phyloP scores from a whole-genome alignment of 2,329 filamentous ascomycete genomes.

The Coleophoma cylindrospora region DNA sequence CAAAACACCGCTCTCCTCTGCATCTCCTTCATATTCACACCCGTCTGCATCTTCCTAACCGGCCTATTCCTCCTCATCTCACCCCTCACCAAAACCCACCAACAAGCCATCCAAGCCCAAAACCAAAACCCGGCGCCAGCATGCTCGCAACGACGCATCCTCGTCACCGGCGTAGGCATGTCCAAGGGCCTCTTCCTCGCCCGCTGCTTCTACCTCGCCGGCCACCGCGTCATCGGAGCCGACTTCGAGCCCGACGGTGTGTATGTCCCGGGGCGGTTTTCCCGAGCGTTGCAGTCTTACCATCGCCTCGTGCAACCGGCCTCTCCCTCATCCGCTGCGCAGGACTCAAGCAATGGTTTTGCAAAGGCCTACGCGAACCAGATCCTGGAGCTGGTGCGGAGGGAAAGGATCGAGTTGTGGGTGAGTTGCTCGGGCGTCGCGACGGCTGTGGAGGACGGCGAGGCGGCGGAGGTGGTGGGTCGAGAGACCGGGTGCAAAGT shows the following conservation, averaged over 20 bases:
- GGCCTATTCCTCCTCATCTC: conserved; percentile 4
- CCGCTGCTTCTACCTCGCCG: conserved; percentile 56
- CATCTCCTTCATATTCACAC: conserved; percentile 12
- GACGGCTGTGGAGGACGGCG: conserved; percentile 60
- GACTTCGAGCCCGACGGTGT: conserved; percentile 49
- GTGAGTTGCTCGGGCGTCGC: conserved; percentile 68
- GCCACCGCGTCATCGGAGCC: conserved; percentile 67
- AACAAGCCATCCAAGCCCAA: conserved; percentile 3
- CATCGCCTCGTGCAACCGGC: conserved; percentile 38
- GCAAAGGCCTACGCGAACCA: conserved; percentile 43
- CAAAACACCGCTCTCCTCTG: conserved; percentile 42
- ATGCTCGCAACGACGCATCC: conserved; percentile 22
- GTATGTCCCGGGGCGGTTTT: conserved; percentile 49
- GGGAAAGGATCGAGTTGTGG: conserved; percentile 65
- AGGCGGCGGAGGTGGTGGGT: conserved; percentile 58
- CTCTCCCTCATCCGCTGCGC: conserved; percentile 21
- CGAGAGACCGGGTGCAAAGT: conserved; percentile 51
- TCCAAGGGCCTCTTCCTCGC: conserved; percentile 64
- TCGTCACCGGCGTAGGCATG: conserved; percentile 73
- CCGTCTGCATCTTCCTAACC: conserved; percentile 12
- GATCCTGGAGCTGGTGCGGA: conserved; percentile 52
- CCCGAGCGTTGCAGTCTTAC: conserved; percentile 48
- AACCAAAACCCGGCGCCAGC: not conserved
- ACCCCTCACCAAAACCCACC: conserved; percentile 1
- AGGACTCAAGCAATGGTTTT: no score